Evolutionary conservation across 495 filamentous ascomycete species (phyloP), one percentile per base, ranked within the genome.

Genomic region (Penicillium antarcticum): DNA sequence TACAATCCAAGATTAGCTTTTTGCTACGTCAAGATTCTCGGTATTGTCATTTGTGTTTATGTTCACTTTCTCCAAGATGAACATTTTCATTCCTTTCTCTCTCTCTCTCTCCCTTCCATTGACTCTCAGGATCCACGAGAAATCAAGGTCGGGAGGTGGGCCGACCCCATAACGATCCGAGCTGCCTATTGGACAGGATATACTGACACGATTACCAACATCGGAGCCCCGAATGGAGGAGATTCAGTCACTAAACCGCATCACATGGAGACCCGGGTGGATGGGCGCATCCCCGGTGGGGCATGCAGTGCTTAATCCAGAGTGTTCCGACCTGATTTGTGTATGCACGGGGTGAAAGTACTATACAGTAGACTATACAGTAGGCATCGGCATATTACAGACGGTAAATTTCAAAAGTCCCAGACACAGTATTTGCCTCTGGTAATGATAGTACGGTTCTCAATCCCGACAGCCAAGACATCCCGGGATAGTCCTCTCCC

Each of bases 1-100:
- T 69, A 49, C 65, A 65, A 72, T 58, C 53, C 57, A 56, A 62
- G 57, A 53, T 72, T 71, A 74, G 64, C 58, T 70, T 69, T 63
- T 41, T 53, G 48, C 70, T 69, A 74, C 69, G 71, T 72, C 71
- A 72, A 66, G 66, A 69, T 66, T 58, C 24, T 39, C 10, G 14
- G n/a, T 42, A 43, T 31, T 36, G 19, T 48, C 7, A 33, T 32
- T 41, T 41, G 7, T 18, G 18, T 41, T 12, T 41, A 29, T 29
- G 8, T 29, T 29, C 26, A 7, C 5, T 29, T 7, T 29, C 6
- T 10, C 2, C 2, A 9, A 29, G 7, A 6, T n/a, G n/a, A 29
- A 0, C 8, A 8, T 9, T 29, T 7, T 29, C 24, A 9, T 7
- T 29, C 26, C 7, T 1, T 29, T 9, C 7, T 29, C 5, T 29